Evolutionary conservation across 768 basidiomycete genomes (phyloP).

Genomic region (Trametopsis cervina): DNA sequence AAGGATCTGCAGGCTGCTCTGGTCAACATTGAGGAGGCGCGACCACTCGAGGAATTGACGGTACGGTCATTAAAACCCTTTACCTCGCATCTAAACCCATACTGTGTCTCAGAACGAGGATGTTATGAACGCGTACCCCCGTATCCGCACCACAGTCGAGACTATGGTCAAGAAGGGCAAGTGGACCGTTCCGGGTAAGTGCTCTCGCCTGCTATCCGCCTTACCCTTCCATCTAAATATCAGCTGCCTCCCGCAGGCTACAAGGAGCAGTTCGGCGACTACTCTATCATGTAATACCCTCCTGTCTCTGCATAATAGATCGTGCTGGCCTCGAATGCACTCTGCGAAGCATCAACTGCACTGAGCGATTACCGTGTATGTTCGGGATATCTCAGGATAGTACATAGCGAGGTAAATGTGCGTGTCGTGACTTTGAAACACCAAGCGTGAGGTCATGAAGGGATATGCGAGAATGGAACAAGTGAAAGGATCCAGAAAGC

Average conservation of each 20-base stretch:
- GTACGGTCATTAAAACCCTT: constrained; percentile 48
- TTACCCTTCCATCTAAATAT: background rate
- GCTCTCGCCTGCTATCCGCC: background rate
- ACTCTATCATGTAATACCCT: constrained; percentile 73
- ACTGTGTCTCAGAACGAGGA: constrained; percentile 60
- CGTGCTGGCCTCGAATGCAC: background rate
- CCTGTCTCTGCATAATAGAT: constrained; percentile 1
- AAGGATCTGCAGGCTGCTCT: constrained; percentile 89
- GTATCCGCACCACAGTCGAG: constrained; percentile 85
- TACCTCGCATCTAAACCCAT: too few relatives aligned
- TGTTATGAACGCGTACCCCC: constrained; percentile 87
- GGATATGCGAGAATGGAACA: background rate
- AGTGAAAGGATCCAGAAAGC: too few relatives aligned
- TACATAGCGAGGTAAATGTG: background rate
- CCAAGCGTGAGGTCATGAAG: background rate
- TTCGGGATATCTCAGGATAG: background rate
- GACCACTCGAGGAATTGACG: constrained; percentile 95
- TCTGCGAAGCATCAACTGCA: background rate
- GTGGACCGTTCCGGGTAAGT: constrained; percentile 90
- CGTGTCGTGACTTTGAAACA: background rate
- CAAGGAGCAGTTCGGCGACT: constrained; percentile 96
- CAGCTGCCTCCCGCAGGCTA: constrained; percentile 45
- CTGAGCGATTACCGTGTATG: background rate
- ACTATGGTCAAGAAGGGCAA: constrained; percentile 97
- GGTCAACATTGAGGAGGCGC: constrained; percentile 93